Evolutionary conservation across 306 rosid genomes (phyloP).

Genomic region (Comarum palustre): DNA sequence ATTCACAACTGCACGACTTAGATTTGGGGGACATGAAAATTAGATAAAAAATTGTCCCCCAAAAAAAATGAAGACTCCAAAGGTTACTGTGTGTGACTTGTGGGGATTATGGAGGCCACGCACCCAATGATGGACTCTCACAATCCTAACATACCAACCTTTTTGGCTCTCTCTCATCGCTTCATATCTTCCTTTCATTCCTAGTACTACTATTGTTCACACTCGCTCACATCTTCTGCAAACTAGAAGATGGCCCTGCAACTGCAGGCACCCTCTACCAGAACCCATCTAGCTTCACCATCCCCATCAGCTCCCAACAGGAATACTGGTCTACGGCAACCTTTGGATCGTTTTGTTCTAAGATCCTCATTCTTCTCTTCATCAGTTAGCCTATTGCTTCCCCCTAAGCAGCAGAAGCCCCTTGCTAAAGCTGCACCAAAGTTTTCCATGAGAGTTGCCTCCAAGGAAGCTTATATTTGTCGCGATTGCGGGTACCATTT

Average conservation of each 20-base stretch:
- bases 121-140: slow-evolving; percentile 8
- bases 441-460: slow-evolving; percentile 82
- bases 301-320: slow-evolving; percentile 24
- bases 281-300: slow-evolving; percentile 17
- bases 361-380: slow-evolving; percentile 55
- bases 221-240: neutral
- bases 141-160: neutral
- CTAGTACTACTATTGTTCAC: neutral
- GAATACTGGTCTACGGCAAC: slow-evolving; percentile 39
- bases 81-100: slow-evolving; percentile 8
- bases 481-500: slow-evolving; percentile 89
- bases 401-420: slow-evolving; percentile 24
- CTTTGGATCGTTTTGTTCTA: slow-evolving; percentile 33
- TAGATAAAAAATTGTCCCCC: neutral
- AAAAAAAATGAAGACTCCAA: neutral
- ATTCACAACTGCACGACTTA: neutral
- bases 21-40: neutral
- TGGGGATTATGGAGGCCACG: slow-evolving; percentile 35
- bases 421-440: slow-evolving; percentile 42
- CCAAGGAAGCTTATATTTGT: slow-evolving; percentile 85
- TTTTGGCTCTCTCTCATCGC: slow-evolving; percentile 22
- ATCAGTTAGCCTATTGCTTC: slow-evolving; percentile 36
- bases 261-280: slow-evolving; percentile 41
- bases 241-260: slow-evolving; percentile 46
- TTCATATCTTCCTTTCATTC: slow-evolving; percentile 17